A percentile compares a stretch with the other conserved stretches of the same genome.
Conservation (phyloP, 257 asterid species). For the Przewalskia tangutica region DNA sequence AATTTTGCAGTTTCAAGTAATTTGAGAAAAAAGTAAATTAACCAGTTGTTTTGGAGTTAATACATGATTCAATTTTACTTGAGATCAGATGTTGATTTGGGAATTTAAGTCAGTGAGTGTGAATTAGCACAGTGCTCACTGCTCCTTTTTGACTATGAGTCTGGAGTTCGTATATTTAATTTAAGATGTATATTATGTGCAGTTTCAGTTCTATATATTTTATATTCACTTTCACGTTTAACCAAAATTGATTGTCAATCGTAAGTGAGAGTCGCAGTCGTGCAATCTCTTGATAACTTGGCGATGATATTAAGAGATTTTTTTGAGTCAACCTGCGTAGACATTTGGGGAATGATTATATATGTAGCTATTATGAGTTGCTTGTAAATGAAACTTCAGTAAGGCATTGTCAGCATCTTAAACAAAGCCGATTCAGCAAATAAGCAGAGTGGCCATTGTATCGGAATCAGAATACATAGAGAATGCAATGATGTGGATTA, state of each 20-base stretch:
- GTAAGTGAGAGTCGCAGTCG: neutral
- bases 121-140: neutral
- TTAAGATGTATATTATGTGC: neutral
- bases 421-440: neutral
- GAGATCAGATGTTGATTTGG: neutral
- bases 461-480: neutral
- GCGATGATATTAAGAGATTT: neutral
- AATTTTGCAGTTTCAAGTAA: neutral
- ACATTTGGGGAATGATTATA: neutral
- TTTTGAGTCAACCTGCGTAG: neutral
- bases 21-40: neutral
- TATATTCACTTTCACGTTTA: neutral
- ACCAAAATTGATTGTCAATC: neutral
- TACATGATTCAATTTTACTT: neutral
- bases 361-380: neutral
- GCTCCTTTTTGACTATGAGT: neutral
- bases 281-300: neutral
- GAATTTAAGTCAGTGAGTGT: neutral
- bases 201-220: neutral
- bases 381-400: neutral
- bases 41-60: neutral
- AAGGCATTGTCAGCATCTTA: neutral
- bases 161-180: neutral
- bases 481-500: neutral
- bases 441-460: neutral